A percentile compares a stretch with the other conserved stretches of the same genome.
These are phyloP conservation scores for Albophoma yamanashiensis DNA, from an alignment of 2,329 filamentous ascomycete genomes.

Conservation along the genomic window DNA sequence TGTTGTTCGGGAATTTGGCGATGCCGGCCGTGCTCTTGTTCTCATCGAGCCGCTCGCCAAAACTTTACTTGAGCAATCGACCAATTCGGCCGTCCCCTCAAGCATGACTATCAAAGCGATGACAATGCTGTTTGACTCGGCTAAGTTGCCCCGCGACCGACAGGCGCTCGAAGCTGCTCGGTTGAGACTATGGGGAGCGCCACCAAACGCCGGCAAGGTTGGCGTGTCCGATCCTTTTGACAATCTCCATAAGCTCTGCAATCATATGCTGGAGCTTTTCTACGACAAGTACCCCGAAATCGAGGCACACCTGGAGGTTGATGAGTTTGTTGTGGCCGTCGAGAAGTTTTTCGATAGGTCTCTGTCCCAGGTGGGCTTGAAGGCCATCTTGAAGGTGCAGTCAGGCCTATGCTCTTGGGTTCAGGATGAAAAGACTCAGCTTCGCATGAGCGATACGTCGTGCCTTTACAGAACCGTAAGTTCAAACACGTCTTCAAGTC, in stretches of 20 bases:
- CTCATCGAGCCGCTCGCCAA: constrained; percentile 64
- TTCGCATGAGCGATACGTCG: constrained; percentile 29
- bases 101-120: constrained; percentile 25
- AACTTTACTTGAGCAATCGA: constrained; percentile 27
- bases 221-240: constrained; percentile 55
- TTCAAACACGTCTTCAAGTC: neutral
- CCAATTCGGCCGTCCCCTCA: constrained; percentile 12
- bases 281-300: constrained; percentile 37
- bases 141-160: constrained; percentile 46
- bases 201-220: constrained; percentile 13
- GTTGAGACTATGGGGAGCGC: constrained; percentile 49
- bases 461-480: constrained; percentile 34
- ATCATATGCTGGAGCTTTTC: constrained; percentile 36
- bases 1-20: constrained; percentile 53
- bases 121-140: constrained; percentile 26
- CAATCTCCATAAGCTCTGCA: constrained; percentile 51
- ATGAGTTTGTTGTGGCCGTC: constrained; percentile 41
- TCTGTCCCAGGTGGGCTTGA: constrained; percentile 37
- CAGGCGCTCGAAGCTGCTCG: constrained; percentile 55
- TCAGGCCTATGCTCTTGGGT: constrained; percentile 53
- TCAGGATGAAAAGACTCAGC: constrained; percentile 38
- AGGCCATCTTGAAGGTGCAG: constrained; percentile 50
- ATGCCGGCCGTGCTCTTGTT: constrained; percentile 53
- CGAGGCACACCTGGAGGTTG: constrained; percentile 24
- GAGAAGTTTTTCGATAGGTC: constrained; percentile 40